phyloP scores from a whole-genome alignment of 805 yeast genomes.

The Lachancea mirantina region DNA sequence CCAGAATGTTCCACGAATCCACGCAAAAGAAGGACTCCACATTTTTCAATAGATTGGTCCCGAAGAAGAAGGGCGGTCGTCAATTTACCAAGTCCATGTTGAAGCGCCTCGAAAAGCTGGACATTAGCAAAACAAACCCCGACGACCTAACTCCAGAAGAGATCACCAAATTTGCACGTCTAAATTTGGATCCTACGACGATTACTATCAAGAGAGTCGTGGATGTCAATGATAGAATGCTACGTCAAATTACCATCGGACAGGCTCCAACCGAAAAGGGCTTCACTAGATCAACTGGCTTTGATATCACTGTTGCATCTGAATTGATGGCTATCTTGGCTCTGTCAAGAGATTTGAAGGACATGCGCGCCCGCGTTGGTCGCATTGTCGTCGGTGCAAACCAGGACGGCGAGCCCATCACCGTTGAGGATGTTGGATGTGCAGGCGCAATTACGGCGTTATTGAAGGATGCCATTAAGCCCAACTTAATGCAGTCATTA shows the following conservation, averaged over 20 bases:
- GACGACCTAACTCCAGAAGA: constrained; percentile 75
- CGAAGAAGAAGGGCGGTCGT: constrained; percentile 74
- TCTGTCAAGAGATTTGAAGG: constrained; percentile 65
- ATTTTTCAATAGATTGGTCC: constrained; percentile 79
- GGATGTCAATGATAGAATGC: constrained; percentile 87
- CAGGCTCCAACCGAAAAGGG: constrained; percentile 92
- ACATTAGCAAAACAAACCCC: constrained; percentile 76
- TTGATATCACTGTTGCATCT: constrained; percentile 93
- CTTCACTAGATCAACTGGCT: constrained; percentile 76
- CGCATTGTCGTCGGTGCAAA: constrained; percentile 83
- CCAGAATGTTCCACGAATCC: constrained; percentile 91
- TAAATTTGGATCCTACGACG: constrained; percentile 83
- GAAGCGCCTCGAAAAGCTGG: constrained; percentile 68
- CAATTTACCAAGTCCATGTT: constrained; percentile 73
- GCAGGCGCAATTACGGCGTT: constrained; percentile 95
- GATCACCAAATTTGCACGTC: constrained; percentile 63
- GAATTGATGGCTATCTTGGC: constrained; percentile 97
- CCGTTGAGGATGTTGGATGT: constrained; percentile 90
- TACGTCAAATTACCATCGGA: constrained; percentile 85
- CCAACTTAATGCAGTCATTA: constrained; percentile 92
- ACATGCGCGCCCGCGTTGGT: constrained; percentile 84
- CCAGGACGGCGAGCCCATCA: constrained; percentile 67
- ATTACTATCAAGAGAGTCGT: constrained; percentile 91
- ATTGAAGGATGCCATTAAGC: constrained; percentile 92
- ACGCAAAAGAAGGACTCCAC: constrained; percentile 75